Evolutionary conservation across 2,329 filamentous ascomycete genomes (phyloP).

Genomic region (Ceratocystis alfenasii): DNA sequence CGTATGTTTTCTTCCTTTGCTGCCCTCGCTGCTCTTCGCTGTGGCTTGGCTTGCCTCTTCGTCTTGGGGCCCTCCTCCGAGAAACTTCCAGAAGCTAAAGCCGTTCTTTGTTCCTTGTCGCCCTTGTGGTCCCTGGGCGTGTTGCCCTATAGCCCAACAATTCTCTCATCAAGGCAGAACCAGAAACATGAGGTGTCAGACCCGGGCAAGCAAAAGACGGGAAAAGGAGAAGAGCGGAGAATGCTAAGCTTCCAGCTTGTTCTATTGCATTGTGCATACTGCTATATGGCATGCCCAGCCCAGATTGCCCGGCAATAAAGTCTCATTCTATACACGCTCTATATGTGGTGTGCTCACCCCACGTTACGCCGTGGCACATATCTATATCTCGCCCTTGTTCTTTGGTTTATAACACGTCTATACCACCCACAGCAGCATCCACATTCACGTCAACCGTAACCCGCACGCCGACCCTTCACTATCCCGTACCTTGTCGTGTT

Average conservation of each 20-base stretch:
- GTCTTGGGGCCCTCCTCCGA: neutral
- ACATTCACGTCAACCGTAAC: too few relatives aligned
- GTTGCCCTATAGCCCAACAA: constrained; percentile 4
- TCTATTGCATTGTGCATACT: too few relatives aligned
- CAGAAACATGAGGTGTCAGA: neutral
- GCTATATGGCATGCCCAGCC: too few relatives aligned
- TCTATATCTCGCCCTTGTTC: too few relatives aligned
- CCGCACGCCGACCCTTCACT: too few relatives aligned
- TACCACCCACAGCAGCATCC: too few relatives aligned
- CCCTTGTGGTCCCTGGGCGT: neutral
- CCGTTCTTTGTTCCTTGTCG: neutral
- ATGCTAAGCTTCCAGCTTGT: neutral
- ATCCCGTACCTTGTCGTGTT: neutral
- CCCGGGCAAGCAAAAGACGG: neutral
- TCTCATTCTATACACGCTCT: too few relatives aligned
- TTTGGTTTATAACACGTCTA: too few relatives aligned
- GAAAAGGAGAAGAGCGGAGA: neutral
- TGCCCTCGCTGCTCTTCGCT: neutral
- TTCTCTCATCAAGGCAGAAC: neutral
- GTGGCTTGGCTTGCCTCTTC: neutral
- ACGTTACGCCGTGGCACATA: too few relatives aligned
- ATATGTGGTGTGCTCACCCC: too few relatives aligned
- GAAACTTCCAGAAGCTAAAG: constrained; percentile 8
- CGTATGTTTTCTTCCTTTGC: neutral
- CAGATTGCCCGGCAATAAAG: too few relatives aligned